Conservation (phyloP, 352 stramenopile species). For the Globisporangium alternatum region DNA sequence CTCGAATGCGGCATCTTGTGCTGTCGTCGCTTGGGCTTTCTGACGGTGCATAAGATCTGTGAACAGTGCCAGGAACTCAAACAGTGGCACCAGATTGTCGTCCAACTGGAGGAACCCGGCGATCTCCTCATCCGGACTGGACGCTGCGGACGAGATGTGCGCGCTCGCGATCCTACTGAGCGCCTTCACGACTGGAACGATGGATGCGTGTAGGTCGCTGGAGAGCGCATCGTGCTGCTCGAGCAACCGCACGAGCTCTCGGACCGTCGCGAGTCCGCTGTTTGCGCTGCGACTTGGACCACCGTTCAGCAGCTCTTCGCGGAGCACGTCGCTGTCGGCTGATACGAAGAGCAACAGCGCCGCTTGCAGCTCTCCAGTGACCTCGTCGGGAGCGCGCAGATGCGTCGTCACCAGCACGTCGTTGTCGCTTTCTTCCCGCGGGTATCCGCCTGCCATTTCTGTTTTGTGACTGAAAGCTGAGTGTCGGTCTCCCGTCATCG, state of each 20-base stretch:
- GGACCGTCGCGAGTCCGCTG: neutral
- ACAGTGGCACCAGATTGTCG: slow-evolving; percentile 23
- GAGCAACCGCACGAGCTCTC: slow-evolving; percentile 9
- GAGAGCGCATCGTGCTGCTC: slow-evolving; percentile 7
- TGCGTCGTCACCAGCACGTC: neutral
- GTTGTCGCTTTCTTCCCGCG: neutral
- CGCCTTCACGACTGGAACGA: slow-evolving; percentile 26
- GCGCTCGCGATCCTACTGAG: slow-evolving; percentile 28
- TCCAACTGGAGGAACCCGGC: slow-evolving; percentile 23
- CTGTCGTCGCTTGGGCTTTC: neutral
- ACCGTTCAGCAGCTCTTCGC: slow-evolving; percentile 9
- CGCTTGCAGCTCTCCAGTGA: neutral
- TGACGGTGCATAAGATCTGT: slow-evolving; percentile 9
- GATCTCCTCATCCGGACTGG: slow-evolving; percentile 12
- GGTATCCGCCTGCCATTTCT: slow-evolving; percentile 5
- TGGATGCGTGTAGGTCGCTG: neutral
- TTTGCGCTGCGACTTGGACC: neutral
- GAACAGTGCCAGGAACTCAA: slow-evolving; percentile 27
- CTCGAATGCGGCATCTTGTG: neutral
- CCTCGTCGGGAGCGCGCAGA: neutral
- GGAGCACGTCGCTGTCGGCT: slow-evolving; percentile 4
- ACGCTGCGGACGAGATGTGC: slow-evolving; percentile 16
- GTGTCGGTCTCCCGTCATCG: too few relatives aligned
- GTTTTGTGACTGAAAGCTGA: neutral
- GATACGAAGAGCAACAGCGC: slow-evolving; percentile 4